These are phyloP conservation scores for Colletotrichum gigasporum DNA, from an alignment of 2,329 filamentous ascomycete genomes.

Conservation along the genomic window DNA sequence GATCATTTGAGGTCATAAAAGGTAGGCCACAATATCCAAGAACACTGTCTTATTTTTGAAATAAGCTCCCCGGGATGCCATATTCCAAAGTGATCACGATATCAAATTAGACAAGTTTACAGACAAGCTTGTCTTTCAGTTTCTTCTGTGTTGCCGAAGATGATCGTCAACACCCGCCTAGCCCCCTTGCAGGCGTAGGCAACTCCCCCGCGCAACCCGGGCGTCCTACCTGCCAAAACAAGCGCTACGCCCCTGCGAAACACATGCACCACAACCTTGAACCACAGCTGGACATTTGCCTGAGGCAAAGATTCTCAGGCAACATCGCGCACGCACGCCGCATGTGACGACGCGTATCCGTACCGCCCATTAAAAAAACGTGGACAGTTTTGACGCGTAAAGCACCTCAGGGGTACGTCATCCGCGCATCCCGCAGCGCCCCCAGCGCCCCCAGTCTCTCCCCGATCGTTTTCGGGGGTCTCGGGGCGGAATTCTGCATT, in stretches of 20 bases:
- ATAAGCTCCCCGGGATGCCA: too few relatives aligned
- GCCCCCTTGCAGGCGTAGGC: neutral
- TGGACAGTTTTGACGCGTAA: constrained; percentile 16
- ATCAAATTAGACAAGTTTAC: too few relatives aligned
- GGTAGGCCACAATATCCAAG: constrained; percentile 1
- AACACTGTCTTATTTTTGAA: neutral
- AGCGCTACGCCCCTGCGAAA: too few relatives aligned
- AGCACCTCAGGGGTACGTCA: constrained; percentile 26
- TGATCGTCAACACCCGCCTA: too few relatives aligned
- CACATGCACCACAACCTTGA: neutral
- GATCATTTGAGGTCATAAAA: neutral
- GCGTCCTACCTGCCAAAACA: neutral
- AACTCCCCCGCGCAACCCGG: too few relatives aligned
- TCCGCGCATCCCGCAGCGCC: neutral
- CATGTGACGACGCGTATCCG: constrained; percentile 25
- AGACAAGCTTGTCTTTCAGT: too few relatives aligned
- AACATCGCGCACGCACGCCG: too few relatives aligned
- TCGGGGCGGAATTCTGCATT: too few relatives aligned
- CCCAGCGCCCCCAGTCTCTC: too few relatives aligned
- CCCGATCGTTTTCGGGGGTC: neutral
- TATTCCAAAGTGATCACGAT: too few relatives aligned
- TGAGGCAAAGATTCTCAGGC: neutral
- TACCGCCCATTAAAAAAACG: neutral
- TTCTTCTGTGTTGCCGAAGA: neutral
- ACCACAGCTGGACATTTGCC: neutral